Evolutionary conservation across 2,329 filamentous ascomycete species (phyloP), one percentile per base, ranked within the genome.

Genomic region (Graphilbum fragrans): DNA sequence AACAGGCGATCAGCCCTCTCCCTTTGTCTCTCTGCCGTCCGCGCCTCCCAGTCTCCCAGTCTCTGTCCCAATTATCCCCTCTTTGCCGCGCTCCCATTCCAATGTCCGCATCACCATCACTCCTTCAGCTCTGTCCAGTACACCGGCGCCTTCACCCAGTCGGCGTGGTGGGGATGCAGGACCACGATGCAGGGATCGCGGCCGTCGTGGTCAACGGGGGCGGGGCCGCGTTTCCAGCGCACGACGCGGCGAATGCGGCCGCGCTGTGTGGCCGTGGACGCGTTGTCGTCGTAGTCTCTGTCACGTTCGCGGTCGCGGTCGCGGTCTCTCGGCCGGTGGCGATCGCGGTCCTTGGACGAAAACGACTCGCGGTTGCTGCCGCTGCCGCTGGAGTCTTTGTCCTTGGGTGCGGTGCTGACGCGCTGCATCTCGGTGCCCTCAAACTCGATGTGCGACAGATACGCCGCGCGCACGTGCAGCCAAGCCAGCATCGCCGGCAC

Each of bases 401-500:
- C 29, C 29, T 14, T 14, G 29, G 6, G 11, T 5, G 11, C 14
- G 12, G 11, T 14, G 12, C 29, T 31, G 6, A 5, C 25, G 25
- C 43, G 43, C 39, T 50, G 45, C 17, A 50, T 32, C 38, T 49
- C 47, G 19, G 43, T 36, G 12, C 38, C 45, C n/a, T 45, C 43
- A 14, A 50, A 31, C 21, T 46, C 48, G 21, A 49, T 18, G 11
- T 35, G 41, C 9, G 42, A 39, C 20, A 50, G 44, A 22, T 48
- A 49, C 3, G 49, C 44, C 1, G 49, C 41, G 29, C 44, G 41
- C n/a, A 45, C 39, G 42, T 50, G 49, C 40, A 50, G 45, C 49
- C 49, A 50, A n/a, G 44, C 47, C 10, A 50, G n/a, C 47, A 50
- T 49, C 31, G 49, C 45, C 14, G 49, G 47, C 20, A 50, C 18